Evolutionary conservation across 768 basidiomycete species (phyloP).

Genomic region (Pisolithus tinctorius): DNA sequence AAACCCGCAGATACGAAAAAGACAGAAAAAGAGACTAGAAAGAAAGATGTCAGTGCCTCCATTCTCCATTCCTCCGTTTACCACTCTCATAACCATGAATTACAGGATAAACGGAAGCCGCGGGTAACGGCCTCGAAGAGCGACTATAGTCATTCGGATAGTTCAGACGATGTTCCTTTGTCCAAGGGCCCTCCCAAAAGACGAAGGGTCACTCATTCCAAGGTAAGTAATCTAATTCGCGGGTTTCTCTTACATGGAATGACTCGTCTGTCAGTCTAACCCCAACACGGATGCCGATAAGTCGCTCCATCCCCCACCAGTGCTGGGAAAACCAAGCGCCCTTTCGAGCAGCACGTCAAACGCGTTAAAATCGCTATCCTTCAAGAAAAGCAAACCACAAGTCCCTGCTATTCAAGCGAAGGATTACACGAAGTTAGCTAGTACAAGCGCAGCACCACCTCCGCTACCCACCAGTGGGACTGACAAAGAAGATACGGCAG

Average conservation of each 20-base stretch:
- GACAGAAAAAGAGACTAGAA: constrained; percentile 10
- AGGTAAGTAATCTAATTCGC: constrained; percentile 6
- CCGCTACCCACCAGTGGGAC: constrained; percentile 1
- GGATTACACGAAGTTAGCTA: constrained; percentile 4
- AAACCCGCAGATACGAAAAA: constrained; percentile 12
- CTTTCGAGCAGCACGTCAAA: constrained; percentile 12
- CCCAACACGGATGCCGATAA: constrained; percentile 7
- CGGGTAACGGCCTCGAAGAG: constrained; percentile 7
- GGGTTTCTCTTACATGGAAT: background rate
- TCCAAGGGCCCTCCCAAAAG: background rate
- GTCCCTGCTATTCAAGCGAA: constrained; percentile 8
- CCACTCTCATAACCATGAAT: background rate
- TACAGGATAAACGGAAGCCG: constrained; percentile 13
- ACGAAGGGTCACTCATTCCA: constrained; percentile 4
- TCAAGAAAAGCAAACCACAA: constrained; percentile 35
- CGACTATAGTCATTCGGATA: constrained; percentile 4
- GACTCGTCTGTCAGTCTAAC: constrained; percentile 11
- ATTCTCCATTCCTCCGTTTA: background rate
- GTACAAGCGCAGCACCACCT: constrained; percentile 3
- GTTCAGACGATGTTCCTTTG: constrained; percentile 3
- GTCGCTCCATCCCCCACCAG: background rate
- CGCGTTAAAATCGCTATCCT: constrained; percentile 29
- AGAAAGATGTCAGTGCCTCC: constrained; percentile 15
- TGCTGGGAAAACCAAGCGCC: constrained; percentile 25
- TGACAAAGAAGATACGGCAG: background rate